Conservation (phyloP, 2,329 filamentous ascomycete species). For the Pseudophaeomoniella oleicola region DNA sequence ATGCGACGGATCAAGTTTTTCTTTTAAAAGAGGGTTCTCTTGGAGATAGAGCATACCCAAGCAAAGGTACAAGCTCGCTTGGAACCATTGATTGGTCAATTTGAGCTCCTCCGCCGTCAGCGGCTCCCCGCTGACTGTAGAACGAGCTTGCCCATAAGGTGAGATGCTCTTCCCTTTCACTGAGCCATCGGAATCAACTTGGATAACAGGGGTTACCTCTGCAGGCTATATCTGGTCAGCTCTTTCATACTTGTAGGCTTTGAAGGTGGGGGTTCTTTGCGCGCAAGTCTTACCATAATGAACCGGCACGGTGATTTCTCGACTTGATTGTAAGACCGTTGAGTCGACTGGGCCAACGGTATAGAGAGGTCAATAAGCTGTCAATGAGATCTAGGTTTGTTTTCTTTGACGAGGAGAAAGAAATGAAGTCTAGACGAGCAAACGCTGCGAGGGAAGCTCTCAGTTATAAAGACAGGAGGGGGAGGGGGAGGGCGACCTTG, state of each 20-base stretch:
- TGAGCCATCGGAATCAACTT: constrained; percentile 9
- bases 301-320: neutral
- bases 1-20: constrained; percentile 54
- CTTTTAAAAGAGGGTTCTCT: constrained; percentile 56
- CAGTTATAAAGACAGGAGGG: too few relatives aligned
- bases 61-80: constrained; percentile 59
- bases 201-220: neutral
- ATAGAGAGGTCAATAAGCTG: neutral
- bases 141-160: constrained; percentile 50
- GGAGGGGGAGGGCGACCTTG: too few relatives aligned
- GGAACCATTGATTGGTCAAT: constrained; percentile 59
- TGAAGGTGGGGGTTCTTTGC: neutral
- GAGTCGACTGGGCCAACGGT: neutral
- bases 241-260: neutral
- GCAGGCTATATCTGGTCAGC: neutral
- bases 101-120: constrained; percentile 51
- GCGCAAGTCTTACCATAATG: neutral
- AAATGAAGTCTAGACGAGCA: too few relatives aligned
- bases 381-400: neutral
- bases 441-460: too few relatives aligned
- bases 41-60: constrained; percentile 70
- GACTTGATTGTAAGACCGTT: neutral
- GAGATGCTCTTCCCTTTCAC: constrained; percentile 41
- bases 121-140: constrained; percentile 47
- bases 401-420: too few relatives aligned